Percentiles rank a stretch among this genome's conserved stretches.
Evolutionary conservation across 2,329 filamentous ascomycete genomes (phyloP).

Genomic region (Dactylellina parvicollis): DNA sequence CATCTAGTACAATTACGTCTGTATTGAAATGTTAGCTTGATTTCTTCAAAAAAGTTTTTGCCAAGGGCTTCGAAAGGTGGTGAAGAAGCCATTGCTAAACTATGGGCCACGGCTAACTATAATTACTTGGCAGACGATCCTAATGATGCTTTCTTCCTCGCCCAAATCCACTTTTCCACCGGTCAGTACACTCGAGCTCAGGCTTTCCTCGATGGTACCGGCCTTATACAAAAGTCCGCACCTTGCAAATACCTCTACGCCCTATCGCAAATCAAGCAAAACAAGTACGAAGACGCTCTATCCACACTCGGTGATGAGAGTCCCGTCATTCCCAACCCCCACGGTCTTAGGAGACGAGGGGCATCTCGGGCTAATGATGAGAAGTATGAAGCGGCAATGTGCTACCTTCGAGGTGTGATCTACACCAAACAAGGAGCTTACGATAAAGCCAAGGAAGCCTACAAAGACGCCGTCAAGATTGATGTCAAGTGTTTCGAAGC

Average conservation of each 20-base stretch:
- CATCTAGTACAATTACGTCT: background rate
- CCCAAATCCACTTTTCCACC: slow-evolving; percentile 96
- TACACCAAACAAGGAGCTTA: slow-evolving; percentile 98
- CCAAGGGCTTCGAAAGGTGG: background rate
- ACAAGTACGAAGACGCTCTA: slow-evolving; percentile 87
- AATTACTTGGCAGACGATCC: slow-evolving; percentile 74
- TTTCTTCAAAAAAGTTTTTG: no score
- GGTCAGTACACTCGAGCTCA: slow-evolving; percentile 94
- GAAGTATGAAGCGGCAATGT: slow-evolving; percentile 96
- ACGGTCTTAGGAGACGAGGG: slow-evolving; percentile 69
- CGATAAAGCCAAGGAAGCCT: slow-evolving; percentile 96
- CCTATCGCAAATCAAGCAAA: slow-evolving; percentile 93
- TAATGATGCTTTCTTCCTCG: slow-evolving; percentile 94
- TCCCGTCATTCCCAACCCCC: slow-evolving; percentile 80
- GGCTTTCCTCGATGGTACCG: slow-evolving; percentile 82
- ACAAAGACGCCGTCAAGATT: slow-evolving; percentile 95
- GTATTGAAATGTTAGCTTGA: no score
- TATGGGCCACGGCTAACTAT: slow-evolving; percentile 10
- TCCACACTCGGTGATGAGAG: slow-evolving; percentile 85
- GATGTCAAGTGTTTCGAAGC: slow-evolving; percentile 98
- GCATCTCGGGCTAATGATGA: slow-evolving; percentile 69
- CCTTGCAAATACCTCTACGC: slow-evolving; percentile 92
- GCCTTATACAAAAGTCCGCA: slow-evolving; percentile 81
- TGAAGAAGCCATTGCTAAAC: slow-evolving; percentile 28
- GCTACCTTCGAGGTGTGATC: slow-evolving; percentile 90